phyloP scores from a whole-genome alignment of 139 green algal species.

The Picochlorum sp. region DNA sequence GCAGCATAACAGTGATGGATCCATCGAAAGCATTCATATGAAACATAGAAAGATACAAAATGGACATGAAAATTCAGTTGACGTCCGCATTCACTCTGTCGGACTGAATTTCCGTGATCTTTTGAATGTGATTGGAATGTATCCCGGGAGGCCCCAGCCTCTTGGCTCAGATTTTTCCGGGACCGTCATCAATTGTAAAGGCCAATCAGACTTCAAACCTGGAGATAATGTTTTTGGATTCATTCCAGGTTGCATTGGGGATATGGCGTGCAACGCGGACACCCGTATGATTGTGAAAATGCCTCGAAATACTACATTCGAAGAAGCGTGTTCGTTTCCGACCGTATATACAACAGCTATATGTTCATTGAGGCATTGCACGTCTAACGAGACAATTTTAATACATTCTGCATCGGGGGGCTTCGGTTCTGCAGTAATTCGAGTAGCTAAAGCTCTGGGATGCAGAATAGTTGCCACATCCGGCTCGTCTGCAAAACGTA shows the following conservation, averaged over 20 bases:
- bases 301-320: conserved; percentile 44
- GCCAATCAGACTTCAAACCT: neutral
- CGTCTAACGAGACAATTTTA: conserved; percentile 24
- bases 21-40: no score
- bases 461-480: conserved; percentile 31
- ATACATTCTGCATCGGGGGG: conserved; percentile 63
- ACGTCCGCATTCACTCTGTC: conserved; percentile 27
- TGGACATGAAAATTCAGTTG: no score
- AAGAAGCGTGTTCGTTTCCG: conserved; percentile 54
- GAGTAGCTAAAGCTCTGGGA: conserved; percentile 1
- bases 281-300: conserved; percentile 40
- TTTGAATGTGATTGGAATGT: conserved; percentile 50
- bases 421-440: conserved; percentile 55
- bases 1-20: neutral
- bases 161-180: conserved; percentile 38
- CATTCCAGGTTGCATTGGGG: conserved; percentile 53
- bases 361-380: conserved; percentile 10
- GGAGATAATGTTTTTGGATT: conserved; percentile 67
- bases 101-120: conserved; percentile 48
- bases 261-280: conserved; percentile 27
- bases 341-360: conserved; percentile 64
- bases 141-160: conserved; percentile 32
- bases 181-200: conserved; percentile 16
- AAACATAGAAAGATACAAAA: no score
- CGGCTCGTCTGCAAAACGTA: conserved; percentile 38